Evolutionary conservation across 805 yeast genomes (phyloP).

Genomic region (Sungouiella thailandica): DNA sequence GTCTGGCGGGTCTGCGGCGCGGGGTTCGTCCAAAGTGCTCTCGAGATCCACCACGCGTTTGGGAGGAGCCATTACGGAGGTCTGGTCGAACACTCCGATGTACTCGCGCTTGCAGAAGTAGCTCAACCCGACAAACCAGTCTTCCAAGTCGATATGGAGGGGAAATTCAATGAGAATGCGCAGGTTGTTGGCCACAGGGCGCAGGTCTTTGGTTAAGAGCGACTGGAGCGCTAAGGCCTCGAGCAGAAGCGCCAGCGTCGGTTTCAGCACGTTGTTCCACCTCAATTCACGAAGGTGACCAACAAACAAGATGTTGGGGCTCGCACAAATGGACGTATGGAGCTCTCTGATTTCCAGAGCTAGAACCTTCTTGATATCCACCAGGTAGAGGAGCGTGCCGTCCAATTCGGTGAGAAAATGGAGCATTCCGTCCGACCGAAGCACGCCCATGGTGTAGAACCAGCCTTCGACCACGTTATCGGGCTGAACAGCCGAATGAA

Average conservation of each 20-base stretch:
- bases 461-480: slow-evolving; percentile 47
- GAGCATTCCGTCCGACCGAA: slow-evolving; percentile 58
- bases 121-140: slow-evolving; percentile 67
- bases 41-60: slow-evolving; percentile 12
- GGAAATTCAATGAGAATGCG: slow-evolving; percentile 59
- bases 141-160: slow-evolving; percentile 64
- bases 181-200: slow-evolving; percentile 26
- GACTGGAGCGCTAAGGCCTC: slow-evolving; percentile 8
- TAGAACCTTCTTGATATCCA: slow-evolving; percentile 49
- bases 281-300: slow-evolving; percentile 56
- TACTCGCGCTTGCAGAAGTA: slow-evolving; percentile 61
- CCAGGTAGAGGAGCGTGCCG: slow-evolving; percentile 54
- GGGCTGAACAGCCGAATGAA: slow-evolving; percentile 3
- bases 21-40: slow-evolving; percentile 8
- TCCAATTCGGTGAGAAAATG: slow-evolving; percentile 60
- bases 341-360: slow-evolving; percentile 60
- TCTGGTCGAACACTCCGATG: slow-evolving; percentile 24
- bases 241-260: slow-evolving; percentile 23
- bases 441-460: slow-evolving; percentile 69
- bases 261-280: slow-evolving; percentile 31
- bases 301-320: slow-evolving; percentile 53
- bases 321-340: slow-evolving; percentile 58
- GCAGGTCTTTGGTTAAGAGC: slow-evolving; percentile 32
- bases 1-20: background rate
- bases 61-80: slow-evolving; percentile 2